phyloP scores from a whole-genome alignment of 345 rosid genomes.

The Acer saccharum region DNA sequence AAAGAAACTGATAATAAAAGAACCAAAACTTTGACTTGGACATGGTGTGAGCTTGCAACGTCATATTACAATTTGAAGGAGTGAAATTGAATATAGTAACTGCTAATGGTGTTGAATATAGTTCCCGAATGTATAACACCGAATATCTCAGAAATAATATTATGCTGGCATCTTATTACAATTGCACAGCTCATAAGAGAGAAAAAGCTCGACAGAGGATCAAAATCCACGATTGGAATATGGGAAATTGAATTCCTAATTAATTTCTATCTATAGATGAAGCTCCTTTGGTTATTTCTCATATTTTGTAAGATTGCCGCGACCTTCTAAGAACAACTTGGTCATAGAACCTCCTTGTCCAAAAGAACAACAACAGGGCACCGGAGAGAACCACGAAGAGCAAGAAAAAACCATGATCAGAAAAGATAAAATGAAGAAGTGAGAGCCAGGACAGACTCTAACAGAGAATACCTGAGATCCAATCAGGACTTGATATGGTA shows the following conservation, averaged over 20 bases:
- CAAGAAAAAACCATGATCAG: conserved; percentile 43
- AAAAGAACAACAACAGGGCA: conserved; percentile 41
- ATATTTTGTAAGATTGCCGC: neutral
- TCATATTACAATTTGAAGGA: no score
- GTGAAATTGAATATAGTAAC: neutral
- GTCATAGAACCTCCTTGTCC: conserved; percentile 38
- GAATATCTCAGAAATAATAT: conserved; percentile 46
- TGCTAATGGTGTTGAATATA: conserved; percentile 50
- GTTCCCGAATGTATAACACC: conserved; percentile 31
- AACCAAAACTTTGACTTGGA: no score
- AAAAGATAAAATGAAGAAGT: conserved; percentile 52
- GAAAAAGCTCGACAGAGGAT: no score
- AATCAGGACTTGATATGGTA: no score
- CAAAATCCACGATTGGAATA: no score
- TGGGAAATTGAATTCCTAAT: no score
- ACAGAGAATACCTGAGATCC: conserved; percentile 37
- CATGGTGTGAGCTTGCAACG: no score
- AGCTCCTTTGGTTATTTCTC: neutral
- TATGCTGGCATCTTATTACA: conserved; percentile 25
- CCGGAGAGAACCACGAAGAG: conserved; percentile 43
- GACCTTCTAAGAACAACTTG: conserved; percentile 35
- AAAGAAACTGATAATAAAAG: no score
- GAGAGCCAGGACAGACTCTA: conserved; percentile 44
- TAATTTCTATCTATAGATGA: neutral
- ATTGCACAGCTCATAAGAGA: no score